Evolutionary conservation across 768 basidiomycete species (phyloP).

Genomic region (Kondoa malvinella): DNA sequence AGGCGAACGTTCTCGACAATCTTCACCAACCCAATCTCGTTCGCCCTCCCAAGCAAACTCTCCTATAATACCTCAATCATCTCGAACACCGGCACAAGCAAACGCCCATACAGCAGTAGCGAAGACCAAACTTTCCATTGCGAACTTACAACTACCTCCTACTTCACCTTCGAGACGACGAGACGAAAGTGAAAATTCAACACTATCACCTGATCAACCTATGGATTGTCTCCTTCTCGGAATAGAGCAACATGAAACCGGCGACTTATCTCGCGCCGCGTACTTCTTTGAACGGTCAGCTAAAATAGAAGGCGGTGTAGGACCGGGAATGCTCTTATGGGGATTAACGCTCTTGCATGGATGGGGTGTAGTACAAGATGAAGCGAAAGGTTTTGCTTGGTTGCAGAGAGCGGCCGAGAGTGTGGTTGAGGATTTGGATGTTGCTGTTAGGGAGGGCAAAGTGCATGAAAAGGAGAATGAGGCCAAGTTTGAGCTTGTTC

Average conservation of each 20-base stretch:
- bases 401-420: constrained; percentile 61
- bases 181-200: neutral
- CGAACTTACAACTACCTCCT: neutral
- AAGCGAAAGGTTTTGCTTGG: constrained; percentile 59
- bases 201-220: constrained; percentile 7
- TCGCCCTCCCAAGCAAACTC: neutral
- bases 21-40: neutral
- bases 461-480: constrained; percentile 20
- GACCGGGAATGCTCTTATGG: constrained; percentile 85
- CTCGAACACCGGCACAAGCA: neutral
- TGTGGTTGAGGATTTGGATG: constrained; percentile 60
- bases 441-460: constrained; percentile 38
- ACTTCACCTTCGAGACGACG: neutral
- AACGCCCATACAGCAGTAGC: neutral
- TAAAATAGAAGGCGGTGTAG: constrained; percentile 52
- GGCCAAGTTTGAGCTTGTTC: constrained; percentile 54
- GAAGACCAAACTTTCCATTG: neutral
- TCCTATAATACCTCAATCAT: neutral
- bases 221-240: constrained; percentile 25
- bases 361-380: constrained; percentile 42
- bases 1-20: neutral
- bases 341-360: constrained; percentile 69
- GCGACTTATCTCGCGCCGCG: constrained; percentile 26
- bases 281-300: constrained; percentile 27
- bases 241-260: constrained; percentile 26